phyloP scores from a whole-genome alignment of 176 grass and related monocot species.

The Leersia perrieri region DNA sequence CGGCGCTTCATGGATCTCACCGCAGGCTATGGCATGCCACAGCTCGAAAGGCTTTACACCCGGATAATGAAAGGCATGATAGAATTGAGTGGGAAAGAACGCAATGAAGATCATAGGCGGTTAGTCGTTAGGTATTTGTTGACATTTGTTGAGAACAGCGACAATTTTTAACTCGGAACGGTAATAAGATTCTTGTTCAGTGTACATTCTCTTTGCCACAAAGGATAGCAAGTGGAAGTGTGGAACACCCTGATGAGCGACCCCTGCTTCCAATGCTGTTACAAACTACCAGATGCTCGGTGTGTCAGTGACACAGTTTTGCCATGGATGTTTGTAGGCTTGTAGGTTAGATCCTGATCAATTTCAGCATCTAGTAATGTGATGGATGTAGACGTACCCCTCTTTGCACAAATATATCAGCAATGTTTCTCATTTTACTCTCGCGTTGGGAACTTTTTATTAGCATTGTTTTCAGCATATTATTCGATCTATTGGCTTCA shows the following conservation, averaged over 20 bases:
- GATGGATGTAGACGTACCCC: neutral
- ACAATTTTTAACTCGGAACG: slow-evolving; percentile 66
- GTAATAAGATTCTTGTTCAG: slow-evolving; percentile 48
- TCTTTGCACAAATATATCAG: neutral
- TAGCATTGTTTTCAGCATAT: neutral
- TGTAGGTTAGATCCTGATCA: slow-evolving; percentile 4
- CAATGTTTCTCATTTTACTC: neutral
- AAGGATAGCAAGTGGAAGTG: slow-evolving; percentile 31
- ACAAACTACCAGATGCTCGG: slow-evolving; percentile 28
- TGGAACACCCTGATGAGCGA: neutral
- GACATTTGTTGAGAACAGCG: slow-evolving; percentile 80
- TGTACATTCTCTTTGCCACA: slow-evolving; percentile 49
- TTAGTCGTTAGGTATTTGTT: slow-evolving; percentile 83
- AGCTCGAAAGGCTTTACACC: slow-evolving; percentile 85
- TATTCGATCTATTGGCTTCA: neutral
- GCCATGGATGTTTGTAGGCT: slow-evolving; percentile 10
- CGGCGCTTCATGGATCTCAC: slow-evolving; percentile 66
- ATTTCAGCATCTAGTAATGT: neutral
- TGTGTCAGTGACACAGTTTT: slow-evolving; percentile 42
- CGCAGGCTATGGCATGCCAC: slow-evolving; percentile 58
- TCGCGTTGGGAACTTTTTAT: neutral
- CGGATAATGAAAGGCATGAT: slow-evolving; percentile 62
- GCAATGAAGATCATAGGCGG: slow-evolving; percentile 51
- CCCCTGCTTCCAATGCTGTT: slow-evolving; percentile 23
- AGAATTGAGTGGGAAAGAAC: slow-evolving; percentile 51